Conservation (phyloP, 305 asterid genomes). For the Solanum hybrid region DNA sequence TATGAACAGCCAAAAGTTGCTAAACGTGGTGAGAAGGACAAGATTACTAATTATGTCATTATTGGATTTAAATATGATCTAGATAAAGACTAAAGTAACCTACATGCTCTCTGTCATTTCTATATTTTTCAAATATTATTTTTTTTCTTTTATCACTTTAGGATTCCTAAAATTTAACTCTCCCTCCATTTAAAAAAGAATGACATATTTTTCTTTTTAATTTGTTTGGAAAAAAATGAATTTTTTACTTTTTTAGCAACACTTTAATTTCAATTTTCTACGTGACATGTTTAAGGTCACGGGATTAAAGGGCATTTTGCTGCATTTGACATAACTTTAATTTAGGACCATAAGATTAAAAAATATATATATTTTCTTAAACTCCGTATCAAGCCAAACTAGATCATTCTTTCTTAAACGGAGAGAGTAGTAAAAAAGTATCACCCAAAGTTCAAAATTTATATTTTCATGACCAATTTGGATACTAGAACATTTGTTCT, state of each 20-base stretch:
- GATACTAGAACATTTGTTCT: not conserved
- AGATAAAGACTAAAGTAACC: not conserved
- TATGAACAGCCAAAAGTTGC: not conserved
- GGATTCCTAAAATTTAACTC: not conserved
- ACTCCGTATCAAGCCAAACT: not conserved
- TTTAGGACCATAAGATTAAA: too few relatives aligned
- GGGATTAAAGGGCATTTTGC: too few relatives aligned
- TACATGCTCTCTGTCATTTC: not conserved
- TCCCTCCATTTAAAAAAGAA: not conserved
- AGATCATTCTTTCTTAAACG: too few relatives aligned
- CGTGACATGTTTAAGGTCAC: not conserved
- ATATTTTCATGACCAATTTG: not conserved
- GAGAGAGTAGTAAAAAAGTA: not conserved
- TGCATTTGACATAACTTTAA: not conserved
- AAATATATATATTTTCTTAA: not conserved
- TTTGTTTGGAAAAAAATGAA: too few relatives aligned
- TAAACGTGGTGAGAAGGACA: not conserved
- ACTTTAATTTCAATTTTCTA: not conserved
- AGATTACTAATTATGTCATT: not conserved
- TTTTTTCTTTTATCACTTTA: not conserved
- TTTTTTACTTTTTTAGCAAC: not conserved
- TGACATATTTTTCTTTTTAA: not conserved
- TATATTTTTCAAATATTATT: too few relatives aligned
- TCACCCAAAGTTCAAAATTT: not conserved
- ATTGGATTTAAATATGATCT: not conserved